phyloP scores from a whole-genome alignment of 2,329 filamentous ascomycete genomes.

The Stromatinia cepivora region DNA sequence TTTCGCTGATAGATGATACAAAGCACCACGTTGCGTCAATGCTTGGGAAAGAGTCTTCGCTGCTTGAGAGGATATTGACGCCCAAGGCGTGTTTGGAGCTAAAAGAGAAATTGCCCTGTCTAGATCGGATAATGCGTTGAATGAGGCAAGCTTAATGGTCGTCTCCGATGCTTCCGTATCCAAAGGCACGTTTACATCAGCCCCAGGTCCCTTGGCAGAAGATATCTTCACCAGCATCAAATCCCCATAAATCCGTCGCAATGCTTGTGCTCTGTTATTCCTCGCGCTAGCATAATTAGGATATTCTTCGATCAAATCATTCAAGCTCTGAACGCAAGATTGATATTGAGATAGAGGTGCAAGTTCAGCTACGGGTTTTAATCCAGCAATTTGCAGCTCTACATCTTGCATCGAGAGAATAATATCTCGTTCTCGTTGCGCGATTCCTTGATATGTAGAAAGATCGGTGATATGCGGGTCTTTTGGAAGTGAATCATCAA shows the following conservation, averaged over 20 bases:
- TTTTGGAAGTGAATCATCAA: slow-evolving; percentile 52
- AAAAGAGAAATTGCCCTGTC: slow-evolving; percentile 59
- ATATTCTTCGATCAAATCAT: slow-evolving; percentile 55
- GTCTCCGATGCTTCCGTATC: slow-evolving; percentile 47
- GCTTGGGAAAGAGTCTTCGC: slow-evolving; percentile 67
- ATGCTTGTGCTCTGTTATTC: slow-evolving; percentile 72
- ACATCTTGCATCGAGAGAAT: slow-evolving; percentile 55
- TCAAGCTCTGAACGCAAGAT: slow-evolving; percentile 51
- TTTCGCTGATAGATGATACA: slow-evolving; percentile 60
- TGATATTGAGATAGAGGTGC: slow-evolving; percentile 49
- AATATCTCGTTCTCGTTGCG: slow-evolving; percentile 53
- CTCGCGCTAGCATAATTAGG: slow-evolving; percentile 70
- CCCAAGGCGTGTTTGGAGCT: slow-evolving; percentile 52
- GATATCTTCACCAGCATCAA: slow-evolving; percentile 11
- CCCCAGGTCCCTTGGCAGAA: neutral
- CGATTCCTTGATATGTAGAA: slow-evolving; percentile 52
- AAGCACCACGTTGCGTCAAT: slow-evolving; percentile 68
- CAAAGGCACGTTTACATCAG: slow-evolving; percentile 23
- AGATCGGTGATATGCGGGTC: slow-evolving; percentile 58
- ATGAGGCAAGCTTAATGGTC: slow-evolving; percentile 45
- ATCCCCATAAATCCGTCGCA: slow-evolving; percentile 63
- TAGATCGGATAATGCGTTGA: slow-evolving; percentile 53
- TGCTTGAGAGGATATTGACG: slow-evolving; percentile 61
- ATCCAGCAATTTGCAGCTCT: slow-evolving; percentile 48
- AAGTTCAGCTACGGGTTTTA: slow-evolving; percentile 38